These are phyloP conservation scores for Aureococcus anophagefferens DNA, from an alignment of 108 stramenopile genomes.

Conservation along the genomic window DNA sequence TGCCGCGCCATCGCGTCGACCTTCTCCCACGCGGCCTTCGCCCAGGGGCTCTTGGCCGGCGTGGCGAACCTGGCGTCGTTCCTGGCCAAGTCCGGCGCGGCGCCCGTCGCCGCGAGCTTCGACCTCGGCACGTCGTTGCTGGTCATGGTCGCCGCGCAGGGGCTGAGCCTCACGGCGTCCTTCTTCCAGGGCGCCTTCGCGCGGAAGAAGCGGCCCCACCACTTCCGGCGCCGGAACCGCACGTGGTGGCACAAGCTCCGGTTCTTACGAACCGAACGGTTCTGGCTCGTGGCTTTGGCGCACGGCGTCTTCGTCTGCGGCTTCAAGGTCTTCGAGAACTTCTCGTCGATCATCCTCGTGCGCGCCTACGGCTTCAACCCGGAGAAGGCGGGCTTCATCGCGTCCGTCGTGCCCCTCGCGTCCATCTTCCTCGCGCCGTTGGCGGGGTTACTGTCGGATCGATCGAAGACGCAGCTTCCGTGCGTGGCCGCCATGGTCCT, in stretches of 20 bases:
- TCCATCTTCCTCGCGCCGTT: background rate
- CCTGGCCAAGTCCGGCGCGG: background rate
- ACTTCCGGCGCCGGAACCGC: background rate
- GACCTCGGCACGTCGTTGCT: background rate
- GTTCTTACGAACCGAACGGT: background rate
- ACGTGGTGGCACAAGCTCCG: background rate
- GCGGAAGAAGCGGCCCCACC: too few species aligned
- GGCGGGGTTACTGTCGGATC: background rate
- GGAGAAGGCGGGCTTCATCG: background rate
- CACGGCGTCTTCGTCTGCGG: background rate
- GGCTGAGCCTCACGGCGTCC: background rate
- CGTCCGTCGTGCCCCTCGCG: background rate
- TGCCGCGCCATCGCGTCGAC: background rate
- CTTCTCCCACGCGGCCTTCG: background rate
- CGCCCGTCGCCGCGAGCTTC: background rate
- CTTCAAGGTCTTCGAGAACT: constrained; percentile 1
- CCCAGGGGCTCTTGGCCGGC: background rate
- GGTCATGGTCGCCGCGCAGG: background rate
- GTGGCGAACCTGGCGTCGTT: background rate
- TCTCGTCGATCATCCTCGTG: background rate
- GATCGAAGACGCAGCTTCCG: too few species aligned
- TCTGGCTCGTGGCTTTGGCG: background rate
- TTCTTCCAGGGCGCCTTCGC: background rate
- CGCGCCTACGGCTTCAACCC: background rate
- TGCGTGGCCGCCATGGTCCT: background rate